Percentiles rank a stretch among this genome's conserved stretches.
These are phyloP conservation scores for Biscogniauxia mediterranea DNA, from an alignment of 2,329 filamentous ascomycete species.

Conservation along the genomic window DNA sequence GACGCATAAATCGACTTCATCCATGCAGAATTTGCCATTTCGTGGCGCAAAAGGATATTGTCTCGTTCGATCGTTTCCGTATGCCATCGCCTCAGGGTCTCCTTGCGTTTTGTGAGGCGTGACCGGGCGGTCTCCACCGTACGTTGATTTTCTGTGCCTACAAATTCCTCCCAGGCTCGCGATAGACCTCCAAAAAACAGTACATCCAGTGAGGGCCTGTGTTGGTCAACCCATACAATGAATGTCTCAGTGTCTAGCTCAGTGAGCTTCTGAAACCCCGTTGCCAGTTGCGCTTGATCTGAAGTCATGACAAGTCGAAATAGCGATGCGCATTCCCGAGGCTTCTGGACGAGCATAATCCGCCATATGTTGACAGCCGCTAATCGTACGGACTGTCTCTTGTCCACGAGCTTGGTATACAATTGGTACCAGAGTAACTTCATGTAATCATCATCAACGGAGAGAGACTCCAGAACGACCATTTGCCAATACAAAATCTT, in stretches of 20 bases:
- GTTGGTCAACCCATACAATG: conserved; percentile 81
- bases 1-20: conserved; percentile 92
- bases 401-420: conserved; percentile 81
- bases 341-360: conserved; percentile 92
- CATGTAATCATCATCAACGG: conserved; percentile 76
- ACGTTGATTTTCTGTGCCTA: conserved; percentile 74
- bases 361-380: conserved; percentile 83
- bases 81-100: conserved; percentile 80
- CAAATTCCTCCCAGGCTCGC: conserved; percentile 85
- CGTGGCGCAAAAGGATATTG: conserved; percentile 74
- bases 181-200: conserved; percentile 82
- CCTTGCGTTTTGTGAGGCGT: conserved; percentile 72
- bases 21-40: conserved; percentile 85
- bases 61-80: conserved; percentile 66
- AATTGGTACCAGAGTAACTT: conserved; percentile 89
- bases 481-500: conserved; percentile 96
- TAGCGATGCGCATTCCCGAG: conserved; percentile 72
- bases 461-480: conserved; percentile 76
- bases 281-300: conserved; percentile 69
- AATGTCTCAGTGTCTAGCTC: conserved; percentile 89
- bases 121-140: conserved; percentile 72
- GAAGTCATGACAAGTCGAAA: conserved; percentile 68
- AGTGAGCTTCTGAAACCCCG: conserved; percentile 79
- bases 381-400: conserved; percentile 63
- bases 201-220: conserved; percentile 73